Evolutionary conservation across 2,329 filamentous ascomycete species (phyloP), one percentile per base, ranked within the genome.

Genomic region (Xylaria sp.): DNA sequence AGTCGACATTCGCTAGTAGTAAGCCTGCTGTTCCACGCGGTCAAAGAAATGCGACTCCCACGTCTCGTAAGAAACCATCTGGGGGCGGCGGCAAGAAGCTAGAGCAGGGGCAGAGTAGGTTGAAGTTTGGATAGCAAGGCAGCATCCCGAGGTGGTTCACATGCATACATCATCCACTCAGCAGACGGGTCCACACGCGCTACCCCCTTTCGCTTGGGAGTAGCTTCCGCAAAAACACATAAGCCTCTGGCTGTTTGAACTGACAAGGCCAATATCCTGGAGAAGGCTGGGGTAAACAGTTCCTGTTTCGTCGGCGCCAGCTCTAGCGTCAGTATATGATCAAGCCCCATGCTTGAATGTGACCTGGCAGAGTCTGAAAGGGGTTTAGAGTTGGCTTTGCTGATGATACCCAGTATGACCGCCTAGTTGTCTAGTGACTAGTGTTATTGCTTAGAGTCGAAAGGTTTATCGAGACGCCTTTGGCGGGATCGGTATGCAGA

Each of bases 91-190:
- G 59, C 71, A 81, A 80, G 78, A 81, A 81, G 76, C 78, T 77
- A 77, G 88, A 90, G 77, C 86, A 85, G 69, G 88, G 88, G 15
- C 88, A 90, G 76, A 88, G 84, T 71, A 88, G 82, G 76, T 81
- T 90, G 77, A 85, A 83, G 49, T 90, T 90, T 82, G 85, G 86
- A 68, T 88, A 71, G 62, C 70, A 69, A 71, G 63, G 70, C 53
- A 67, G 58, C 67, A 6, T 62, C 69, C 64, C 64, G 69, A 74
- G 71, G 66, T 71, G 71, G 71, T 70, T 65, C 63, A 49, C 61
- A 63, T 68, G 60, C 68, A 68, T 62, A 62, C 36, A 64, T 33
- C 70, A 65, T 58, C 58, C 48, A 59, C 59, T 48, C 42, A 44
- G 48, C 28, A 61, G 60, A 23, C 56, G 63, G 57, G 33, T 23